Conservation (phyloP, 2,329 filamentous ascomycete species). For the Clonostachys rhizophaga region DNA sequence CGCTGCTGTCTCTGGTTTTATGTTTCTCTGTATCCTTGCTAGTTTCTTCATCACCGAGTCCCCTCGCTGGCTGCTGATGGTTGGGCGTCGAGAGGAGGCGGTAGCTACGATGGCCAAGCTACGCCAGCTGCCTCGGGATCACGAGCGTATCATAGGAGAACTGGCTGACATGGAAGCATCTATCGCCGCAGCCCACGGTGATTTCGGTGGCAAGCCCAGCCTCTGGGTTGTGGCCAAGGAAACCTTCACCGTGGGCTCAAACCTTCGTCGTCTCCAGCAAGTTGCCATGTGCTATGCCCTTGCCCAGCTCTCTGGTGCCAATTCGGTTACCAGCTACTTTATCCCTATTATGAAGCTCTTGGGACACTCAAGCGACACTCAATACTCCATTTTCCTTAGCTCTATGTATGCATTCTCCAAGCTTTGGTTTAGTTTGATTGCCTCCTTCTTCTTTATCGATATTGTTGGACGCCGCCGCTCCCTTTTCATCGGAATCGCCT, state of each 20-base stretch:
- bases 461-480: conserved; percentile 30
- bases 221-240: conserved; percentile 16
- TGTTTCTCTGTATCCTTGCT: conserved; percentile 14
- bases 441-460: conserved; percentile 37
- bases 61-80: conserved; percentile 1
- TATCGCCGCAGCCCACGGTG: conserved; percentile 6
- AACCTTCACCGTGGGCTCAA: conserved; percentile 25
- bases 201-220: background rate
- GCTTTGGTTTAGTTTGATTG: conserved; percentile 31
- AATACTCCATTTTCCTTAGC: conserved; percentile 23
- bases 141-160: conserved; percentile 5
- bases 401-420: conserved; percentile 37
- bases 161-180: conserved; percentile 19
- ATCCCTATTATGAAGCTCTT: conserved; percentile 32
- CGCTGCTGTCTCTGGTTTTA: conserved; percentile 12
- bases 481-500: conserved; percentile 23
- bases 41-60: conserved; percentile 5
- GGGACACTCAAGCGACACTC: conserved; percentile 18
- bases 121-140: conserved; percentile 13
- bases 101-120: conserved; percentile 8
- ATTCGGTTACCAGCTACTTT: conserved; percentile 35
- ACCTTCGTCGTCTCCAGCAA: conserved; percentile 32
- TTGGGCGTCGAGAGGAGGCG: conserved; percentile 1
- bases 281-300: conserved; percentile 28
- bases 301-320: conserved; percentile 36